These are phyloP conservation scores for Casuarina cunninghamiana DNA, from an alignment of 306 rosid species.

Conservation along the genomic window DNA sequence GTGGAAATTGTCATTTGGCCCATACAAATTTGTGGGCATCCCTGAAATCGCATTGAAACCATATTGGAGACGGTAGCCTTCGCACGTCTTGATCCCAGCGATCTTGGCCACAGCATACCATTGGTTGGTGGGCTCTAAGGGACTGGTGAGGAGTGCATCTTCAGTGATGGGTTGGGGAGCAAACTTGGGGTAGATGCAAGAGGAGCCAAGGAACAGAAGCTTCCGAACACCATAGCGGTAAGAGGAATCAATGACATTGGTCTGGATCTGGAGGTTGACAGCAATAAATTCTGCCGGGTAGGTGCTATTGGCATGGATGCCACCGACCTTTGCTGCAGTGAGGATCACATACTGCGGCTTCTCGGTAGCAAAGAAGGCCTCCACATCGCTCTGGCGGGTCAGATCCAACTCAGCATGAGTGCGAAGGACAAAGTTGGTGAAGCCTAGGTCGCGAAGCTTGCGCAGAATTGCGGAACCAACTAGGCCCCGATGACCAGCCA, in stretches of 20 bases:
- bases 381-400: slow-evolving; percentile 79
- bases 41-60: slow-evolving; percentile 89
- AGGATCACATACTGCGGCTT: slow-evolving; percentile 76
- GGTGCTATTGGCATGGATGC: slow-evolving; percentile 93
- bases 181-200: slow-evolving; percentile 92
- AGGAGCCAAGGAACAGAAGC: slow-evolving; percentile 84
- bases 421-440: slow-evolving; percentile 61
- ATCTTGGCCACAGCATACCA: slow-evolving; percentile 98
- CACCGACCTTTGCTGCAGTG: slow-evolving; percentile 99
- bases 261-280: slow-evolving; percentile 91
- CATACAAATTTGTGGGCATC: slow-evolving; percentile 95
- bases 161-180: slow-evolving; percentile 96
- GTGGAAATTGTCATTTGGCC: slow-evolving; percentile 82
- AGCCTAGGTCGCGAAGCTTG: slow-evolving; percentile 71
- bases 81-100: slow-evolving; percentile 95
- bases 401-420: slow-evolving; percentile 83
- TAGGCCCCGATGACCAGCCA: slow-evolving; percentile 95
- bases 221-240: slow-evolving; percentile 66
- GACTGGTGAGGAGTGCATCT: slow-evolving; percentile 74
- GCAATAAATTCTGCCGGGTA: slow-evolving; percentile 90
- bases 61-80: slow-evolving; percentile 81
- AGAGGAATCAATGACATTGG: slow-evolving; percentile 79
- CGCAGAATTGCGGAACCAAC: slow-evolving; percentile 92
- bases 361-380: slow-evolving; percentile 73
- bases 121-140: slow-evolving; percentile 93